Conservation (phyloP, 2,329 filamentous ascomycete genomes). For the Paracamarosporium sp. region DNA sequence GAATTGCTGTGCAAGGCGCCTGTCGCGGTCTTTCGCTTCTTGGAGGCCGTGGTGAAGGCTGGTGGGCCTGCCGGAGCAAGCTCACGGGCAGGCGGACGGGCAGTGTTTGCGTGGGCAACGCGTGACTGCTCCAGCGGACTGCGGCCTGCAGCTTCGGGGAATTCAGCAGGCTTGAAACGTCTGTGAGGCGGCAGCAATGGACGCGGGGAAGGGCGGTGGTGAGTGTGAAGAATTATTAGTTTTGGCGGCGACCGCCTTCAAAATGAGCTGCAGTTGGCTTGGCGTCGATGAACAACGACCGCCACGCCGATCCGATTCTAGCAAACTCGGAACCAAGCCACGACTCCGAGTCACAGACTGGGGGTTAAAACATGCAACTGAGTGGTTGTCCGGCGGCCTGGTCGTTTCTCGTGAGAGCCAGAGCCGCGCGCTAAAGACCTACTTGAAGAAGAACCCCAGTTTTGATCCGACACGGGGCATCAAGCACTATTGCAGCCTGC, state of each 20-base stretch:
- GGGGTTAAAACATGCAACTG: not conserved
- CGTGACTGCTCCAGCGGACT: slow-evolving; percentile 22
- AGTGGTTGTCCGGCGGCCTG: not conserved
- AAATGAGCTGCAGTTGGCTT: not conserved
- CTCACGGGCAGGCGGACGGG: slow-evolving; percentile 42
- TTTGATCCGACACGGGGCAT: too few relatives aligned
- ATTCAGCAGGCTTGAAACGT: slow-evolving; percentile 12
- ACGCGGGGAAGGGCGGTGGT: slow-evolving; percentile 9
- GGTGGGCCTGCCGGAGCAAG: slow-evolving; percentile 48
- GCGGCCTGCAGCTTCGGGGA: slow-evolving; percentile 11
- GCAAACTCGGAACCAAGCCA: not conserved
- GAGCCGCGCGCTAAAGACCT: slow-evolving; percentile 1
- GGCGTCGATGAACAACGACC: not conserved
- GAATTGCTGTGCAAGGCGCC: slow-evolving; percentile 26
- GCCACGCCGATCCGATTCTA: not conserved
- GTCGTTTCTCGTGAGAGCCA: not conserved
- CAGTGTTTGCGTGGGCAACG: slow-evolving; percentile 18
- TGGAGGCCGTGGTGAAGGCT: slow-evolving; percentile 51
- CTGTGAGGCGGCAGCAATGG: slow-evolving; percentile 20
- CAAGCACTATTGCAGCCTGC: too few relatives aligned
- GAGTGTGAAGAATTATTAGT: slow-evolving; percentile 7
- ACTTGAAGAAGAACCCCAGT: not conserved
- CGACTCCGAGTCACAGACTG: not conserved
- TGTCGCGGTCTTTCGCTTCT: slow-evolving; percentile 56
- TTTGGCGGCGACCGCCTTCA: not conserved